phyloP scores from a whole-genome alignment of 176 grass and related monocot genomes.

The Triticum urartu region DNA sequence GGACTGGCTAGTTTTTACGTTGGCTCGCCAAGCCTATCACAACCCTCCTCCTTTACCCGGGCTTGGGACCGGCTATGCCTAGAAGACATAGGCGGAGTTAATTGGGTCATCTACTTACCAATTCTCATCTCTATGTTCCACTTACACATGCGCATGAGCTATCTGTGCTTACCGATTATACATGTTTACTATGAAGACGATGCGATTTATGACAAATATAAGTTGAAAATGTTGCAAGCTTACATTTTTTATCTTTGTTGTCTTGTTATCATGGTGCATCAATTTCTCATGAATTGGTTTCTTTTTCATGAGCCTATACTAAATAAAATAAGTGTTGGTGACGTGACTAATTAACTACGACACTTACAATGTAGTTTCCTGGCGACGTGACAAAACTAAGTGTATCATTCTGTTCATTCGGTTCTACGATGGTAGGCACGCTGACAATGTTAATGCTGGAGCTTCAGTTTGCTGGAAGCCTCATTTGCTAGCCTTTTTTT shows the following conservation, averaged over 20 bases:
- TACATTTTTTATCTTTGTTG: background rate
- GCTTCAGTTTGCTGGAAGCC: conserved; percentile 17
- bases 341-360: background rate
- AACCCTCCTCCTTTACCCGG: too few relatives aligned
- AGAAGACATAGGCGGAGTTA: background rate
- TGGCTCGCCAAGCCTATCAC: too few relatives aligned
- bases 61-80: too few relatives aligned
- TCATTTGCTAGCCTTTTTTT: conserved; percentile 22
- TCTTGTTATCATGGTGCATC: background rate
- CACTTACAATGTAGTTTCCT: background rate
- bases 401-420: background rate
- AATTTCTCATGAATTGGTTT: background rate
- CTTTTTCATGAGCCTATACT: background rate
- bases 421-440: background rate
- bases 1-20: too few relatives aligned
- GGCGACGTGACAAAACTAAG: too few relatives aligned
- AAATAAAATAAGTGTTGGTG: background rate
- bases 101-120: background rate
- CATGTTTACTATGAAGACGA: background rate
- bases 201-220: background rate
- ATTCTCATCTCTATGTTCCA: background rate
- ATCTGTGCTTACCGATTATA: background rate
- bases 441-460: conserved; percentile 3
- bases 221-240: background rate
- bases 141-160: background rate